Percentiles rank a stretch among this genome's conserved stretches.
Conservation (phyloP, 441 rosid species). For the Gossypium davidsonii region DNA sequence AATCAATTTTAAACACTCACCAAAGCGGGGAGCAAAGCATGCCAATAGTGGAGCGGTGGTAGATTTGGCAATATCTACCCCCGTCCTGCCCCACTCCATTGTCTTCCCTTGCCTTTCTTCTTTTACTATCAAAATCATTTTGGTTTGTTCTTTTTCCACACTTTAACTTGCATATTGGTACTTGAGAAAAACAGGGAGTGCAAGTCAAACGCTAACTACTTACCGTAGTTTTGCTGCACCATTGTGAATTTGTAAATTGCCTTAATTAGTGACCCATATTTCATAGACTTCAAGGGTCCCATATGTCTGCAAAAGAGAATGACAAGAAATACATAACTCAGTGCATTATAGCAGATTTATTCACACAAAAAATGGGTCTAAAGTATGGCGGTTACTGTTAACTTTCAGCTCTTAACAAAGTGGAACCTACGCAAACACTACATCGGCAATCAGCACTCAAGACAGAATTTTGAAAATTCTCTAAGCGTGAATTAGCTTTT, state of each 20-base stretch:
- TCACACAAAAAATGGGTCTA: background rate
- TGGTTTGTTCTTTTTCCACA: no score
- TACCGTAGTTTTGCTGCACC: constrained; percentile 77
- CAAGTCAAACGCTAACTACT: constrained; percentile 9
- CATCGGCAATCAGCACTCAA: no score
- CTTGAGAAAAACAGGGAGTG: background rate
- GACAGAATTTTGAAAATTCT: no score
- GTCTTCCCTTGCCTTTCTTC: no score
- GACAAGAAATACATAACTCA: background rate
- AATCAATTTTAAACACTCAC: no score
- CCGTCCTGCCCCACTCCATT: no score
- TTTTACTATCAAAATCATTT: no score
- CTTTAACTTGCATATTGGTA: background rate
- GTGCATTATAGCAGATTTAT: background rate
- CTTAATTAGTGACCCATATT: constrained; percentile 54
- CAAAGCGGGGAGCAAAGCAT: no score
- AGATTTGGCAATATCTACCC: no score
- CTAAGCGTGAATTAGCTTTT: background rate
- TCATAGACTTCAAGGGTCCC: constrained; percentile 73
- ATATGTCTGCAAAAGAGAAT: constrained; percentile 43
- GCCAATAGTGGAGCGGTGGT: no score
- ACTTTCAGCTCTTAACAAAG: background rate
- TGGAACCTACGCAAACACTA: background rate
- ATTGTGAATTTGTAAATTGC: constrained; percentile 66
- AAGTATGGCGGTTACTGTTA: background rate